Base-by-base conservation (phyloP, 257 asterid species). In the Rubia yunnanensis region DNA sequence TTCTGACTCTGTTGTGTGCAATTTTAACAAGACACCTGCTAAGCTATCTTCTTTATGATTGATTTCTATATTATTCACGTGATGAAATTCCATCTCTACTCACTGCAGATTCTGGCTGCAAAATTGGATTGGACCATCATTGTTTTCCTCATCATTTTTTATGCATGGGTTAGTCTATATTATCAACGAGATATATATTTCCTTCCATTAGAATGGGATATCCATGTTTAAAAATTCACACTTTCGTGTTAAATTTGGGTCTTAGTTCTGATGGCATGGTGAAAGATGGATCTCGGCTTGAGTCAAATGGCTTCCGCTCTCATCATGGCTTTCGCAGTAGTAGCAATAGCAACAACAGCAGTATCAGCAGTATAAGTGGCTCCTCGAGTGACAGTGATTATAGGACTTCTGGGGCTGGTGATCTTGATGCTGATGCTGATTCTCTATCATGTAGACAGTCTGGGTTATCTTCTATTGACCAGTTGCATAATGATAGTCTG, bases 351-450 rank as follows among this genome's bases (percentile, higher is more conserved):
- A 94, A 85, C 55, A 83, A 86, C 66, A 94, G 97, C 78, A 90
- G 97, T 83, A 79, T 84, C 75, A 79, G 95, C 80, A 94, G 89
- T 84, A 74, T 83, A 52, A 86, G 90, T 77, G 84, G 95, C 76
- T 90, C 99, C 65, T 88, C 99, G 57, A 88, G 95, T 70, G 98
- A 87, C 62, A 83, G 95, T 72, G 98, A 87, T 73, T 78, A 70
- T 74, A 86, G 78, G 86, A 77, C 85, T 70, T 72, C 81, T 78
- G 94, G 88, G 71, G 74, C 82, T 71, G 92, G 88, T 52, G 99
- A 94, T 77, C 96, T 90, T 23, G 99, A 94, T 74, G 97, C 97
- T 53, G 99, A 94, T 82, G 99, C 97, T 32, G 99, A 94, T 81
- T 94, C 99, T 76, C 69, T 86, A 44, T 78, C 79, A 79, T 80